Conservation (phyloP, 805 yeast species). For the Maudiozyma bulderi region DNA sequence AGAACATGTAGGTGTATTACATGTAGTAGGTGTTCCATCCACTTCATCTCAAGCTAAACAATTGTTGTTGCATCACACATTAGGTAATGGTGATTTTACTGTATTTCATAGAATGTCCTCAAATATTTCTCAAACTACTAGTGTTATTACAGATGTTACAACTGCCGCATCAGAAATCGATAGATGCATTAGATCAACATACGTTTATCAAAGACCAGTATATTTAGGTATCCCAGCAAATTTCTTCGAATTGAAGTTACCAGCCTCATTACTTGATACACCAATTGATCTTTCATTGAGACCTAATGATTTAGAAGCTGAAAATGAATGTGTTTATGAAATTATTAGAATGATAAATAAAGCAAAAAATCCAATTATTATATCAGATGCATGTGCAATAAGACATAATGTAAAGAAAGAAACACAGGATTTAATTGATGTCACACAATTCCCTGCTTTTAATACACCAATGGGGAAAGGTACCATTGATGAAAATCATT, state of each 20-base stretch:
- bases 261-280: slow-evolving; percentile 40
- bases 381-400: slow-evolving; percentile 73
- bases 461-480: slow-evolving; percentile 82
- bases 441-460: slow-evolving; percentile 65
- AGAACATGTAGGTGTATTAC: slow-evolving; percentile 76
- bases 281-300: slow-evolving; percentile 47
- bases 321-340: slow-evolving; percentile 43
- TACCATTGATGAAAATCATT: slow-evolving; percentile 51
- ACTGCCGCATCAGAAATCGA: slow-evolving; percentile 60
- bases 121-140: slow-evolving; percentile 49
- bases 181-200: slow-evolving; percentile 54
- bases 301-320: slow-evolving; percentile 45
- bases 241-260: slow-evolving; percentile 49
- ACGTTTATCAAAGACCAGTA: slow-evolving; percentile 58
- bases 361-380: slow-evolving; percentile 54
- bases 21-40: slow-evolving; percentile 79
- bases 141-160: slow-evolving; percentile 44
- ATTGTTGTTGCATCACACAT: slow-evolving; percentile 60
- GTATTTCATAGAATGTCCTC: slow-evolving; percentile 64
- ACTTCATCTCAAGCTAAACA: slow-evolving; percentile 55
- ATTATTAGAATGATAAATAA: slow-evolving; percentile 38
- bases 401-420: slow-evolving; percentile 53
- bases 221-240: slow-evolving; percentile 69
- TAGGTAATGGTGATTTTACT: slow-evolving; percentile 65
- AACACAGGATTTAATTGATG: slow-evolving; percentile 44